Percentiles rank a stretch among this genome's conserved stretches.
phyloP scores from a whole-genome alignment of 1,139 yeast genomes.

The Protomyces inouyei region DNA sequence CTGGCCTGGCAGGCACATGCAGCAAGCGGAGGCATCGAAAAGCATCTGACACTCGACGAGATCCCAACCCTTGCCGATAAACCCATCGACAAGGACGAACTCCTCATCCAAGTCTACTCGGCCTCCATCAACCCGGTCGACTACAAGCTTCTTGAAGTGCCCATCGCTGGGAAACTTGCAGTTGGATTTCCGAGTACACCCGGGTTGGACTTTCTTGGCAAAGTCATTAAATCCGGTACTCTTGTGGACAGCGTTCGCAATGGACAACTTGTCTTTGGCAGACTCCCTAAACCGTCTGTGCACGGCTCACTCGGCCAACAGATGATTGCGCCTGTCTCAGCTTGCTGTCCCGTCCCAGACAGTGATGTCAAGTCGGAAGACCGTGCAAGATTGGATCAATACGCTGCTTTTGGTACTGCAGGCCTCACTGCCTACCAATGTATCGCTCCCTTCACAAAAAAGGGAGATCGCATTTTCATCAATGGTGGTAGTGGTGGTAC shows the following conservation, averaged over 20 bases:
- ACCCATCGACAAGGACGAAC: conserved; percentile 18
- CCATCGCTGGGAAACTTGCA: neutral
- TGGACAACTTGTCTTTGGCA: conserved; percentile 18
- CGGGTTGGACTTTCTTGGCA: conserved; percentile 24
- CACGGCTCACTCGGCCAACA: conserved; percentile 20
- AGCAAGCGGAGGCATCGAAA: conserved; percentile 4
- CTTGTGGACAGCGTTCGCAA: conserved; percentile 9
- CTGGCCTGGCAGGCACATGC: conserved; percentile 15
- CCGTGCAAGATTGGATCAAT: conserved; percentile 10
- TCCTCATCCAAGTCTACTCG: conserved; percentile 21
- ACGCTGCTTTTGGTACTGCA: conserved; percentile 25
- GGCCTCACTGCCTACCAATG: conserved; percentile 27
- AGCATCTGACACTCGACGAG: conserved; percentile 2
- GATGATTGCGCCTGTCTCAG: neutral
- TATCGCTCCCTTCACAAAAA: conserved; percentile 9
- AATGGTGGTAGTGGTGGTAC: conserved; percentile 29
- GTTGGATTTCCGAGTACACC: conserved; percentile 19
- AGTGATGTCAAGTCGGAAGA: neutral
- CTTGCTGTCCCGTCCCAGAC: conserved; percentile 7
- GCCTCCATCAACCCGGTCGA: conserved; percentile 26
- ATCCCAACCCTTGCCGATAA: neutral
- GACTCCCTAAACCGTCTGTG: conserved; percentile 2
- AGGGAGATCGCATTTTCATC: conserved; percentile 21
- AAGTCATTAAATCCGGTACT: conserved; percentile 13
- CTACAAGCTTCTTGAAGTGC: conserved; percentile 24